A percentile compares a stretch with the other conserved stretches of the same genome.
phyloP scores from a whole-genome alignment of 495 filamentous ascomycete species.

The Penicillium salamii region DNA sequence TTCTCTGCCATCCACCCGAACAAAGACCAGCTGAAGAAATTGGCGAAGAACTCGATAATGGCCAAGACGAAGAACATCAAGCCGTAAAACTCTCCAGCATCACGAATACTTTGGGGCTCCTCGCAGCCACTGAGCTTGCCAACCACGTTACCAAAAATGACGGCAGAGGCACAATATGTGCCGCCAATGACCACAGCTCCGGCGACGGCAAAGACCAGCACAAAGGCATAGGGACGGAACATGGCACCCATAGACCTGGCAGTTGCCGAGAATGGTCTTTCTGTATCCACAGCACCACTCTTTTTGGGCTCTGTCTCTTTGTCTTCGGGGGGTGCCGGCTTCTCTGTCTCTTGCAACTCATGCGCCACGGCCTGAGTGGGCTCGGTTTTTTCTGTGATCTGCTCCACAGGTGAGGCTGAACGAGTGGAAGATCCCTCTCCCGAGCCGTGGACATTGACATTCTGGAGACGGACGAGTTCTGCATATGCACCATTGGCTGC shows the following conservation, averaged over 20 bases:
- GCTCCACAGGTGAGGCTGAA: slow-evolving; percentile 11
- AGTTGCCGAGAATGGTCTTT: slow-evolving; percentile 1
- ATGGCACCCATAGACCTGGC: background rate
- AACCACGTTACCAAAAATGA: slow-evolving; percentile 49
- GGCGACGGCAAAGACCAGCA: slow-evolving; percentile 29
- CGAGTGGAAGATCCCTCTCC: background rate
- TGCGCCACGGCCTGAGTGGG: background rate
- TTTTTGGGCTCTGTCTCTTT: background rate
- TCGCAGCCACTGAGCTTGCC: slow-evolving; percentile 38
- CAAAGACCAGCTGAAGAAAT: slow-evolving; percentile 45
- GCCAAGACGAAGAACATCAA: slow-evolving; percentile 57
- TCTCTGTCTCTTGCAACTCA: background rate
- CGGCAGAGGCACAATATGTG: slow-evolving; percentile 39
- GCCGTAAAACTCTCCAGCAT: slow-evolving; percentile 46
- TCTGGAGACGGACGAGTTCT: slow-evolving; percentile 35
- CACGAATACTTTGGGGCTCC: slow-evolving; percentile 24
- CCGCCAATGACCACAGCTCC: slow-evolving; percentile 38
- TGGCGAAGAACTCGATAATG: slow-evolving; percentile 51
- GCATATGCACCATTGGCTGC: slow-evolving; percentile 39
- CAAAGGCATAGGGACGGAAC: slow-evolving; percentile 30
- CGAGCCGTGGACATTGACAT: slow-evolving; percentile 10
- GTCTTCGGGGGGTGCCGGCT: background rate
- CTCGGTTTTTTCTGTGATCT: slow-evolving; percentile 1
- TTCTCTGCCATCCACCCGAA: slow-evolving; percentile 54
- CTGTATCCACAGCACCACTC: background rate